These are phyloP conservation scores for Acidiella bohemica DNA, from an alignment of 495 filamentous ascomycete species.

Conservation along the genomic window DNA sequence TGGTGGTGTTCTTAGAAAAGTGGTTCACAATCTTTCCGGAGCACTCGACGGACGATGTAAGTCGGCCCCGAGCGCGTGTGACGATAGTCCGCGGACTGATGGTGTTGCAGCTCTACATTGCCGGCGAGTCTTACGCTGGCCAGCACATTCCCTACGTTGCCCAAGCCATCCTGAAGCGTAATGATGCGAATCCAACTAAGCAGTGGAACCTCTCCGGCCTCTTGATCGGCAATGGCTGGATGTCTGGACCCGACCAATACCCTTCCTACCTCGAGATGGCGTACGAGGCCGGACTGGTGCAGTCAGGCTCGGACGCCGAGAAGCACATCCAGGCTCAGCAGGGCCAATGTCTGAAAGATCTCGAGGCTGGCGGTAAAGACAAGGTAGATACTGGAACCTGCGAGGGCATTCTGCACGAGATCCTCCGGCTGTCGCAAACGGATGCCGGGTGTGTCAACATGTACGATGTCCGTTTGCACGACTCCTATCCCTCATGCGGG, in stretches of 20 bases:
- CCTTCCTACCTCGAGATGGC: conserved; percentile 70
- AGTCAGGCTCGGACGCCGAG: conserved; percentile 49
- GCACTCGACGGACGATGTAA: conserved; percentile 83
- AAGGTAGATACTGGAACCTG: conserved; percentile 55
- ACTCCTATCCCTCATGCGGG: conserved; percentile 63
- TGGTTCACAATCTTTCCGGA: conserved; percentile 85
- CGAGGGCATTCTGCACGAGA: conserved; percentile 56
- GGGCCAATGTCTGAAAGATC: conserved; percentile 43
- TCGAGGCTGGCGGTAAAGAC: conserved; percentile 43
- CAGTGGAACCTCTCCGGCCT: conserved; percentile 76
- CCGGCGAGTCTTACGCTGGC: conserved; percentile 92
- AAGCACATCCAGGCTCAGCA: conserved; percentile 56
- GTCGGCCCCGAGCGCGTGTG: conserved; percentile 24
- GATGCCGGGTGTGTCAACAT: conserved; percentile 66
- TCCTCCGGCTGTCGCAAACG: conserved; percentile 42
- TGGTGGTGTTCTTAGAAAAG: conserved; percentile 77
- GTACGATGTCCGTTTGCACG: conserved; percentile 80
- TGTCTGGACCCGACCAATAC: conserved; percentile 80
- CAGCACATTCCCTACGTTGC: conserved; percentile 97
- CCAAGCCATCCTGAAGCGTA: conserved; percentile 71
- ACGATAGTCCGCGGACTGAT: neutral
- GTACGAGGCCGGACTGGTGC: conserved; percentile 57
- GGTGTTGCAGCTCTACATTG: conserved; percentile 61
- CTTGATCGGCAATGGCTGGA: conserved; percentile 95
- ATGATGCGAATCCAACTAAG: conserved; percentile 32